phyloP scores from a whole-genome alignment of 257 asterid genomes.

The Scutellaria galericulata region DNA sequence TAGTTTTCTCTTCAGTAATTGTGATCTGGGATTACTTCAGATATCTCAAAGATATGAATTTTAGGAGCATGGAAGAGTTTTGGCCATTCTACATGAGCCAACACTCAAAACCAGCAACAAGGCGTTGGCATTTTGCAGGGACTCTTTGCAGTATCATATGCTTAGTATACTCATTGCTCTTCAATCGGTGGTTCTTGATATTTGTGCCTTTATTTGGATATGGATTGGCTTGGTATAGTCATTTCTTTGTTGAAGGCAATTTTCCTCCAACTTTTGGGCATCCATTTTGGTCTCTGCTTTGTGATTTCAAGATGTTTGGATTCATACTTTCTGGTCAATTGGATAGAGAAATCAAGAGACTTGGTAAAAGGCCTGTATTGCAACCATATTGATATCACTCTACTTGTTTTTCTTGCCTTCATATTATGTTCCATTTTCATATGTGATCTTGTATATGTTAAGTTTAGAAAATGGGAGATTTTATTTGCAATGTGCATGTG shows the following conservation, averaged over 20 bases:
- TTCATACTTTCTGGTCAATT: slow-evolving; percentile 87
- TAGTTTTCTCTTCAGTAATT: not conserved
- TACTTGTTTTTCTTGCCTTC: not conserved
- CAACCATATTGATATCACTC: slow-evolving; percentile 51
- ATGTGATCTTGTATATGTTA: too few species aligned
- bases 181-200: slow-evolving; percentile 72
- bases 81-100: slow-evolving; percentile 95
- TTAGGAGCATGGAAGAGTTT: slow-evolving; percentile 90
- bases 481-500: slow-evolving; percentile 11
- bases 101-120: slow-evolving; percentile 80
- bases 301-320: slow-evolving; percentile 97
- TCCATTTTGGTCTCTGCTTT: slow-evolving; percentile 85
- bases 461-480: slow-evolving; percentile 24
- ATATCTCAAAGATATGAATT: slow-evolving; percentile 55
- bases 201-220: slow-evolving; percentile 77
- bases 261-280: slow-evolving; percentile 87
- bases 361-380: slow-evolving; percentile 90
- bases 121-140: slow-evolving; percentile 95
- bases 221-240: slow-evolving; percentile 89
- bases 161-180: slow-evolving; percentile 71
- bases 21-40: slow-evolving; percentile 26
- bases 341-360: slow-evolving; percentile 98
- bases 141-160: slow-evolving; percentile 75
- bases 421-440: too few species aligned
- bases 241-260: slow-evolving; percentile 90